Conservation (phyloP, 148 eudicot species). For the Rhododendron kiyosumense region DNA sequence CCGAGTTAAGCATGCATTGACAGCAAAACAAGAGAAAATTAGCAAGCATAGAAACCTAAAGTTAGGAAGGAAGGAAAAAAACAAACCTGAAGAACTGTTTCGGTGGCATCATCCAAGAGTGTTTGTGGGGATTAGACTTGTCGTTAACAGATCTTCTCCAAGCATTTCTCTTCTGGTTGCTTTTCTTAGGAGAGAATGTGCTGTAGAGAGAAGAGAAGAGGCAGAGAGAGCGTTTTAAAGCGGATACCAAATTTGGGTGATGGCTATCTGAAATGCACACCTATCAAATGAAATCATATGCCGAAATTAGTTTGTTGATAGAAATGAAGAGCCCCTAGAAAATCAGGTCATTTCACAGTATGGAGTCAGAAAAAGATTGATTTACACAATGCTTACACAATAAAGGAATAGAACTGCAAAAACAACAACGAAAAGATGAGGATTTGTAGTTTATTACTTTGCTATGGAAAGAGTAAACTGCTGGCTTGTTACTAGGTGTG, state of each 20-base stretch:
- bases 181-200: not conserved
- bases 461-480: not conserved
- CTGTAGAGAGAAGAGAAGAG: not conserved
- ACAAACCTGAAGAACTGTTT: not conserved
- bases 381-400: not conserved
- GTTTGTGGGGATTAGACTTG: not conserved
- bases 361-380: not conserved
- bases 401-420: not conserved
- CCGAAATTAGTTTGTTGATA: not conserved
- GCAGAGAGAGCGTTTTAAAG: not conserved
- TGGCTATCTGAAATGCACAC: not conserved
- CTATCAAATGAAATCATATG: not conserved
- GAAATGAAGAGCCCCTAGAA: not conserved
- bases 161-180: not conserved
- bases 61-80: not conserved
- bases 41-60: not conserved
- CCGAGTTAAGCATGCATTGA: not conserved
- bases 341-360: not conserved
- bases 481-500: not conserved
- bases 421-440: not conserved
- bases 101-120: not conserved
- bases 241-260: not conserved
- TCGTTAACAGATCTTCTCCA: not conserved
- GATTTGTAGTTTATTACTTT: not conserved
- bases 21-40: not conserved